Percentiles rank a stretch among this genome's conserved stretches.
phyloP scores from a whole-genome alignment of 441 rosid genomes.

The Populus trichocarpa region DNA sequence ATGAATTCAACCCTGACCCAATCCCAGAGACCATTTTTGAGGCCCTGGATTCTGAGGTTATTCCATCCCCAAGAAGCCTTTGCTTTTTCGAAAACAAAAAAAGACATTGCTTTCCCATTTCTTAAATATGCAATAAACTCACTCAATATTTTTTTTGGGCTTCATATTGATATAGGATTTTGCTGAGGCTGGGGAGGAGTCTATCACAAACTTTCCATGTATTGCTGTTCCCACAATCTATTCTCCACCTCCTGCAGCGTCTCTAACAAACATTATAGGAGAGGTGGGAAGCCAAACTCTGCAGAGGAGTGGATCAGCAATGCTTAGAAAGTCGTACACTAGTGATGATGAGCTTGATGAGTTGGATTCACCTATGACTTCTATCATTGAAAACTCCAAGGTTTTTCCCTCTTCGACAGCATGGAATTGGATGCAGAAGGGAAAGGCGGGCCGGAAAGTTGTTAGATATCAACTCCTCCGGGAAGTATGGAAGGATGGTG shows the following conservation, averaged over 20 bases:
- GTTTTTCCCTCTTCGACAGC: conserved; percentile 36
- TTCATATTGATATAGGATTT: conserved; percentile 34
- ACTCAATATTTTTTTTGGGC: neutral
- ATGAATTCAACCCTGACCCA: conserved; percentile 86
- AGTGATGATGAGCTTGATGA: conserved; percentile 89
- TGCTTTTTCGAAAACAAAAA: conserved; percentile 5
- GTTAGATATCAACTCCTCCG: conserved; percentile 74
- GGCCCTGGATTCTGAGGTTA: conserved; percentile 72
- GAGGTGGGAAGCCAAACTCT: conserved; percentile 41
- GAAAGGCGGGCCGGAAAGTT: conserved; percentile 46
- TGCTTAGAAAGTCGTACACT: conserved; percentile 60
- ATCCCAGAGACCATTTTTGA: conserved; percentile 65
- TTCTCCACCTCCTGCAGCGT: conserved; percentile 55
- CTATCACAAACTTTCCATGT: conserved; percentile 49
- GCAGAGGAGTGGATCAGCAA: conserved; percentile 50
- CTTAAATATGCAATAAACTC: neutral
- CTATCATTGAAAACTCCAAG: conserved; percentile 40
- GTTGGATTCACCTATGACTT: conserved; percentile 63
- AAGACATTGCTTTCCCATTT: neutral
- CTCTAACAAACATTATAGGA: conserved; percentile 45
- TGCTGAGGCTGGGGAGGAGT: conserved; percentile 44
- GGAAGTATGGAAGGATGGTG: conserved; percentile 60
- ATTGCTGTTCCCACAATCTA: conserved; percentile 57
- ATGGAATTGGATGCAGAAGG: conserved; percentile 47
- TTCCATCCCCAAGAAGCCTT: conserved; percentile 9